Evolutionary conservation across 2,329 filamentous ascomycete species (phyloP), one percentile per base, ranked within the genome.

Genomic region (Berkeleyomyces basicola): DNA sequence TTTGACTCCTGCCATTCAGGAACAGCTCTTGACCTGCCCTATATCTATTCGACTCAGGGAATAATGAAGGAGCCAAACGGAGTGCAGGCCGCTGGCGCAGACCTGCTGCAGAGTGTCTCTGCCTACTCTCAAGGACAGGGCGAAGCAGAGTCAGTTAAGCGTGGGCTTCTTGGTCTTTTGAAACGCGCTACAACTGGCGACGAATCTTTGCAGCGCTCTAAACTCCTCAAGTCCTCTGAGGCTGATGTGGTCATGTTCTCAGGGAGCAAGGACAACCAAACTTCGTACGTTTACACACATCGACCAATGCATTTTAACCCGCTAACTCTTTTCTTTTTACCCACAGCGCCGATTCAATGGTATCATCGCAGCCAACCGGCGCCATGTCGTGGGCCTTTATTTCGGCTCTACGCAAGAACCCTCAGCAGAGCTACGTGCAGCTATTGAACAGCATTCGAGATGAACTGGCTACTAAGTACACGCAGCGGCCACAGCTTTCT

Each of bases 311-410:
- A 44, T 33, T 36, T 9, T 7, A 11, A 31, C 46, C 40, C 33
- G n/a, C 63, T 64, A 37, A 58, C 37, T n/a, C 44, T 33, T 44
- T n/a, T 36, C 55, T 59, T 58, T 44, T n/a, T 23, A 23, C 64
- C 31, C 58, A 65, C 69, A 96, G 90, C 67, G 88, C 90, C 74
- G 93, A 99, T 72, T 91, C 92, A n/a, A 88, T 84, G 23, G 96
- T 97, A 69, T 84, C 81, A 43, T 87, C 90, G 60, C 82, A 96
- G 74, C 92, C 93, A 37, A 97, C 93, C 0, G 93, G 93, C 61
- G 93, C 93, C 71, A 97, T 99, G 93, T 96, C 90, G 1, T 97
- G 88, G 85, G 93, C 93, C 7, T 99, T 99, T 72, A 91, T 99
- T 72, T 87, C 80, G 4, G 86, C 91, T 51, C 81, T 99, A 68